Evolutionary conservation across 441 rosid species (phyloP), one percentile per base, ranked within the genome.

Genomic region (Erodium trifolium): DNA sequence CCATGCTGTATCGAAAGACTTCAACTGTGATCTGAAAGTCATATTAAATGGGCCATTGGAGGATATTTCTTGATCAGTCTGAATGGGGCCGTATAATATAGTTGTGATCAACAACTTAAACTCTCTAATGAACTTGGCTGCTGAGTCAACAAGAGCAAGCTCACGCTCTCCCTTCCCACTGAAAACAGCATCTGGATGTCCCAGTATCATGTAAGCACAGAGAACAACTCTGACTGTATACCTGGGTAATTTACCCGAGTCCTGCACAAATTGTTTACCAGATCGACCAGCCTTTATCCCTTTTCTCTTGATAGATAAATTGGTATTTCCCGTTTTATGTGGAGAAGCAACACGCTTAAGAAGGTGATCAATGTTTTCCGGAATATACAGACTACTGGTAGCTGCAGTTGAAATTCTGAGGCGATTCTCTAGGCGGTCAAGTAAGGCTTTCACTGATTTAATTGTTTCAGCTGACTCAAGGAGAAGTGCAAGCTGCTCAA

Each of bases 151-250:
- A 70, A 92, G 82, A 78, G 91, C 77, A 75, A 80, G 78, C 82
- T 94, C 98, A 71, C 81, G 92, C 70, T 85, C 92, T 66, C 97
- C 99, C 78, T 76, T 91, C 57, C 87, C 84, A 63, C 91, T 94
- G 69, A 92, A 84, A 68, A 94, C 99, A 14, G 93, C 96, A 79
- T 91, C 96, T 6, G 97, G 96, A 80, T 90, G 99, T 27, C 96
- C 92, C 68, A 90, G 68, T 72, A 91, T 90, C 96, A 91, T 91
- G 86, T 87, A 91, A 14, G 97, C 93, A 82, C 92, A 89, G 49
- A 94, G 93, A 69, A 85, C 84, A 64, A 94, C 81, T 83, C 96
- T 86, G 62, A 87, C 96, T 13, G 93, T 92, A 82, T 88, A 94
- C 81, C 97, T 87, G 31, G 88, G 82, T 65, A 75, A 68, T 72